Base-by-base conservation (phyloP, 2,329 filamentous ascomycete genomes). In the Pseudogymnoascus sp. region DNA sequence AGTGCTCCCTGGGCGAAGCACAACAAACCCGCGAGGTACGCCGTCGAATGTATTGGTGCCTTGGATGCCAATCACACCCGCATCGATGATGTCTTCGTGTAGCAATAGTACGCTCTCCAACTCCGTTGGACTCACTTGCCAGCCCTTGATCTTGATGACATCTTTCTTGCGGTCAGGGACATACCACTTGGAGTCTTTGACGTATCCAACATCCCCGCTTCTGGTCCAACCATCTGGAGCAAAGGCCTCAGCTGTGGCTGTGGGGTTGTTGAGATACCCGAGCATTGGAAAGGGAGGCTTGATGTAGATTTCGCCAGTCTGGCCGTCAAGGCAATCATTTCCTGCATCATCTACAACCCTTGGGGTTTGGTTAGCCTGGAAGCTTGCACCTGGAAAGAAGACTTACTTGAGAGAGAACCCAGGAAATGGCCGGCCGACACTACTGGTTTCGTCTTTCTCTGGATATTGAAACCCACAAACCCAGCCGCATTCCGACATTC, bases 401-500 rank as follows among this genome's bases (percentile, higher is more conserved):
- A 56, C 63, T 33, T 69, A 68, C 71, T 72, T 73, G 1, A 67
- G 68, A 38, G 77, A 70, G 24, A 70, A 69, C 24, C 77, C 78
- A 0, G 78, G 70, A 10, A 81, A 64, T 6, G 76, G 69, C 2
- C 75, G 71, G 4, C 82, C 82, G 6, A 84, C 78, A 43, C 80
- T 81, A 22, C 76, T 79, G 4, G 76, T 75, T 14, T 72, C 68
- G 53, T 80, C 78, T 12, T 72, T 60, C 59, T 60, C 59, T 16
- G 59, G 59, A 61, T 74, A 76, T 16, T 71, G 72, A 61, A 73
- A 75, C 62, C 78, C 76, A 68, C 79, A 77, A 2, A 60, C 59
- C 67, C 75, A 67, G 72, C 82, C 82, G 67, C 71, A 75, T 70
- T 84, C 82, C 0, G 82, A 84, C 78, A 83, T 82, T 1, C 82